phyloP scores from a whole-genome alignment of 768 basidiomycete species.

The Trichaptum fuscoviolaceum region DNA sequence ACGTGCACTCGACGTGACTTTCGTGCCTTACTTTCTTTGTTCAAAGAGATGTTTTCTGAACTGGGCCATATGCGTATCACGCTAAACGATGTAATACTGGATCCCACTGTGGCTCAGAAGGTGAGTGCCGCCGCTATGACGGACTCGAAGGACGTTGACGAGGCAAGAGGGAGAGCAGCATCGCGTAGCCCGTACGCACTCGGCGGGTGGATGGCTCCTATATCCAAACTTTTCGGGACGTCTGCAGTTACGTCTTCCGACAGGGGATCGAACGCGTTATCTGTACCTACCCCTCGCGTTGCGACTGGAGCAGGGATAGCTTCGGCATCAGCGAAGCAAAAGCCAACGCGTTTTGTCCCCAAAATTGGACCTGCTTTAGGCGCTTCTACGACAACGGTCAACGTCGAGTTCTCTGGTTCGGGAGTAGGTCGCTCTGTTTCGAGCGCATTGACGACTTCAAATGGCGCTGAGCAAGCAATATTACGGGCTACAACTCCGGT shows the following conservation, averaged over 20 bases:
- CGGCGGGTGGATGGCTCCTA: conserved; percentile 77
- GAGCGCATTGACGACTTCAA: conserved; percentile 30
- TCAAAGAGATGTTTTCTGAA: conserved; percentile 81
- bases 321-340: conserved; percentile 7
- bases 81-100: conserved; percentile 86
- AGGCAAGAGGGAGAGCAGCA: conserved; percentile 27
- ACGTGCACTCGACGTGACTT: conserved; percentile 76
- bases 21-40: conserved; percentile 71
- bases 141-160: conserved; percentile 44
- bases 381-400: conserved; percentile 88
- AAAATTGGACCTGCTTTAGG: conserved; percentile 83
- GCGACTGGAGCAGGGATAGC: background rate
- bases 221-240: conserved; percentile 72
- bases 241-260: conserved; percentile 22
- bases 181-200: conserved; percentile 23
- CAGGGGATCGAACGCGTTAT: background rate
- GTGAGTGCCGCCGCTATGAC: conserved; percentile 70
- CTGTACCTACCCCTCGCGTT: background rate
- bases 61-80: conserved; percentile 75
- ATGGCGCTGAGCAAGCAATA: conserved; percentile 26
- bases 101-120: conserved; percentile 68
- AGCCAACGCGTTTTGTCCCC: conserved; percentile 52
- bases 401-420: conserved; percentile 87
- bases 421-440: conserved; percentile 55
- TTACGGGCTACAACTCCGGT: conserved; percentile 6